These are phyloP conservation scores for Paraconiothyrium brasiliense DNA, from an alignment of 2,329 filamentous ascomycete species.

Conservation along the genomic window DNA sequence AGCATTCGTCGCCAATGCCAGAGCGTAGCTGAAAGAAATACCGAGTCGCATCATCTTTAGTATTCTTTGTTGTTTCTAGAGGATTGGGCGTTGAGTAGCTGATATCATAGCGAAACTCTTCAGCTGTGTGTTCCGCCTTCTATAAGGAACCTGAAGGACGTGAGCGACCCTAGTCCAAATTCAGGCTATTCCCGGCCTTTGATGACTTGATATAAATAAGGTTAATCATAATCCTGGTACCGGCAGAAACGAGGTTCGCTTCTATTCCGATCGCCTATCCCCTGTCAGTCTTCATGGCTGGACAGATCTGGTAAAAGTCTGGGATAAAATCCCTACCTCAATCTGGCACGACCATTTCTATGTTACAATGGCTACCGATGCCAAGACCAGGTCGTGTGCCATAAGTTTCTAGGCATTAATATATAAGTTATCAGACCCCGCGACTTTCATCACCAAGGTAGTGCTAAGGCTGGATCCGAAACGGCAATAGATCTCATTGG, in stretches of 20 bases:
- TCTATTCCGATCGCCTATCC: slow-evolving; percentile 1
- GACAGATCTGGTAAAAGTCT: slow-evolving; percentile 11
- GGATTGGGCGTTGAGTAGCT: slow-evolving; percentile 15
- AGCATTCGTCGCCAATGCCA: slow-evolving; percentile 26
- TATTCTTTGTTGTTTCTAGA: slow-evolving; percentile 20
- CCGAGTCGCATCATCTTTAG: slow-evolving; percentile 25
- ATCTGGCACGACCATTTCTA: not conserved
- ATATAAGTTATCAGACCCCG: slow-evolving; percentile 8
- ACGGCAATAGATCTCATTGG: not conserved
- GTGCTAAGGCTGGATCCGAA: not conserved
- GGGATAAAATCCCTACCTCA: not conserved
- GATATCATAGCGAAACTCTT: slow-evolving; percentile 9
- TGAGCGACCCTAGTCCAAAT: slow-evolving; percentile 20
- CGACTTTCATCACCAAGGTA: slow-evolving; percentile 6
- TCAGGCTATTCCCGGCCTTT: slow-evolving; percentile 21
- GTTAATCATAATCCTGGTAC: slow-evolving; percentile 17
- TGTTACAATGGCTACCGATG: slow-evolving; percentile 11
- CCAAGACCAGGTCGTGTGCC: slow-evolving; percentile 9
- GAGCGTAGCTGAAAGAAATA: slow-evolving; percentile 25
- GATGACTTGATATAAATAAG: slow-evolving; percentile 21
- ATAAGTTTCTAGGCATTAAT: slow-evolving; percentile 16
- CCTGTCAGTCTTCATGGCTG: slow-evolving; percentile 11
- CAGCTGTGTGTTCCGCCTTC: slow-evolving; percentile 14
- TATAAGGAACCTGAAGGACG: slow-evolving; percentile 16
- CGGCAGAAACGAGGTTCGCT: slow-evolving; percentile 8